Evolutionary conservation across 164 flowering plant genomes (phyloP).

Genomic region (Tetracentron sinense): DNA sequence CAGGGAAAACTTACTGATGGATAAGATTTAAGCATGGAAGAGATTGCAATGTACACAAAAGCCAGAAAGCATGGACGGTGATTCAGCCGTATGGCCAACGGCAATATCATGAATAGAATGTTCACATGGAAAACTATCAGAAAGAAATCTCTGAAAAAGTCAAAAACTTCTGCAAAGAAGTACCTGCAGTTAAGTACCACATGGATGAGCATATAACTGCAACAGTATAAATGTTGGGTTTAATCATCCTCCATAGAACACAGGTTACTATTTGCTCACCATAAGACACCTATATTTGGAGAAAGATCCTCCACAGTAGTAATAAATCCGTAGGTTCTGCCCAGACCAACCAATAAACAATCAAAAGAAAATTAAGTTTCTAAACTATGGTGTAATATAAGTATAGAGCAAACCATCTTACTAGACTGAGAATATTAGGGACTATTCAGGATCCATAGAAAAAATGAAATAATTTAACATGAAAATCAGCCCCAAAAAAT

Average conservation of each 20-base stretch:
- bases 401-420: not conserved
- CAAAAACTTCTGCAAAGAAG: conserved; percentile 98
- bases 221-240: conserved; percentile 3
- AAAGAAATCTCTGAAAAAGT: conserved; percentile 83
- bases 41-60: conserved; percentile 73
- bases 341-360: conserved; percentile 21
- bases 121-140: conserved; percentile 83
- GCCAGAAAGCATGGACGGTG: conserved; percentile 95
- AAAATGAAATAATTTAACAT: too few relatives aligned
- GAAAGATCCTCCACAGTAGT: conserved; percentile 83
- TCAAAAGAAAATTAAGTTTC: not conserved
- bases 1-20: too few relatives aligned
- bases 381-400: not conserved
- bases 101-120: conserved; percentile 82
- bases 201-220: conserved; percentile 1
- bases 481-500: too few relatives aligned
- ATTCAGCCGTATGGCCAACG: conserved; percentile 79
- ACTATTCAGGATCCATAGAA: not conserved
- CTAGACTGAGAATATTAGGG: not conserved
- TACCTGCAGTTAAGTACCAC: conserved; percentile 73
- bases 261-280: conserved; percentile 45
- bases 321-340: conserved; percentile 95
- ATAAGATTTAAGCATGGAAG: conserved; percentile 91
- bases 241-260: conserved; percentile 6
- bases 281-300: conserved; percentile 91